Evolutionary conservation across 805 yeast genomes (phyloP).

Genomic region (Metschnikowia amazonensis): DNA sequence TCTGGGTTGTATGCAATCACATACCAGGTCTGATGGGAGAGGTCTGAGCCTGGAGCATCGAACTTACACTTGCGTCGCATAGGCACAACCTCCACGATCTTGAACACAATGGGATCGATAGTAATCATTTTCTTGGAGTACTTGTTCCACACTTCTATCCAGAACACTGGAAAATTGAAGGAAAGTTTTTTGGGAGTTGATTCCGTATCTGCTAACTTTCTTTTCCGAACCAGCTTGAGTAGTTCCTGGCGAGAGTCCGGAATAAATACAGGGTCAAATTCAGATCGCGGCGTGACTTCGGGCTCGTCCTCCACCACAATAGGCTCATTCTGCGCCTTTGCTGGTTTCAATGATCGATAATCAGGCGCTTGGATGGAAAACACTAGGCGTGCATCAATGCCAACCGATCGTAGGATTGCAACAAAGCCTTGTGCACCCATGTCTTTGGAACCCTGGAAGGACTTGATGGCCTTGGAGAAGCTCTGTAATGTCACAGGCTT

Average conservation of each 20-base stretch:
- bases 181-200: not conserved
- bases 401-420: conserved; percentile 64
- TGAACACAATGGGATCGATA: conserved; percentile 71
- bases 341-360: conserved; percentile 25
- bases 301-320: conserved; percentile 1
- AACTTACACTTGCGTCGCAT: conserved; percentile 49
- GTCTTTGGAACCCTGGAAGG: conserved; percentile 69
- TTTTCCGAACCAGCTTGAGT: conserved; percentile 7
- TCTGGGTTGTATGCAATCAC: conserved; percentile 70
- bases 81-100: conserved; percentile 59
- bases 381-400: conserved; percentile 68
- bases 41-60: conserved; percentile 68
- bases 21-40: conserved; percentile 60
- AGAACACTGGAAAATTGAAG: conserved; percentile 64
- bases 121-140: conserved; percentile 74
- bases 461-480: conserved; percentile 42
- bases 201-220: not conserved
- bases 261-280: conserved; percentile 20
- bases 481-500: conserved; percentile 31
- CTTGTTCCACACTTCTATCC: conserved; percentile 94
- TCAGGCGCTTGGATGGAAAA: conserved; percentile 91
- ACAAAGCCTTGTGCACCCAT: conserved; percentile 86
- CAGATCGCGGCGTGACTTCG: conserved; percentile 8
- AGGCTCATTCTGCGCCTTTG: conserved; percentile 6
- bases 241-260: conserved; percentile 17